A percentile compares a stretch with the other conserved stretches of the same genome.
phyloP scores from a whole-genome alignment of 306 rosid species.

The Cicer yamashitae region DNA sequence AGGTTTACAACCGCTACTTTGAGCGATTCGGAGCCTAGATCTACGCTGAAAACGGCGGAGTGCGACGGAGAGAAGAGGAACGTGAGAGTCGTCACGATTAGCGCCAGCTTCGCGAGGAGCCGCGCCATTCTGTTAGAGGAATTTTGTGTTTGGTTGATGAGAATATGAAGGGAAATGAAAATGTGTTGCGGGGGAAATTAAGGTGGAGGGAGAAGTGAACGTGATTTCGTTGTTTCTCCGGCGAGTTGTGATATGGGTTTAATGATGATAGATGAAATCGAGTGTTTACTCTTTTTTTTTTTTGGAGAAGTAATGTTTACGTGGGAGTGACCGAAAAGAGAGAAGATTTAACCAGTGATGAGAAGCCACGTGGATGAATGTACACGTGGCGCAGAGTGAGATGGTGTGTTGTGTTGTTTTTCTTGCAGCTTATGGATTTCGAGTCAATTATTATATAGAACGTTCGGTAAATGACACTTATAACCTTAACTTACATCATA shows the following conservation, averaged over 20 bases:
- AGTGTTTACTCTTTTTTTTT: not conserved
- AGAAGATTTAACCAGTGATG: slow-evolving; percentile 2
- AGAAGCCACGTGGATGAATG: not conserved
- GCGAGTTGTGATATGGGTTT: slow-evolving; percentile 21
- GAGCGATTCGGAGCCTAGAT: slow-evolving; percentile 92
- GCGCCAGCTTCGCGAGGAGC: slow-evolving; percentile 55
- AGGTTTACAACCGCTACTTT: slow-evolving; percentile 96
- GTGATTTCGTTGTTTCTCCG: slow-evolving; percentile 28
- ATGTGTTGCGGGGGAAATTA: not conserved
- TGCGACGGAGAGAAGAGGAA: slow-evolving; percentile 67
- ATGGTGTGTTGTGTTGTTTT: slow-evolving; percentile 41
- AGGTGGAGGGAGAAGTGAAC: not conserved
- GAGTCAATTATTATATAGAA: not conserved
- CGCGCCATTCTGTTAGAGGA: slow-evolving; percentile 61
- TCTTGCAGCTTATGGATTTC: not conserved
- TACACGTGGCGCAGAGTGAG: slow-evolving; percentile 41
- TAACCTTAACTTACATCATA: not conserved
- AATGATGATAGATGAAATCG: not conserved
- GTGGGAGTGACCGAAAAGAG: slow-evolving; percentile 47
- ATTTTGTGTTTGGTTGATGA: slow-evolving; percentile 22
- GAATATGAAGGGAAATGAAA: slow-evolving; percentile 6
- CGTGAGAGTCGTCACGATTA: slow-evolving; percentile 48
- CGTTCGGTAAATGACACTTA: not conserved
- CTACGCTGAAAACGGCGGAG: slow-evolving; percentile 90
- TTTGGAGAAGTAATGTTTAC: slow-evolving; percentile 40